phyloP scores from a whole-genome alignment of 495 filamentous ascomycete genomes.

The Massariosphaeria phaeospora region DNA sequence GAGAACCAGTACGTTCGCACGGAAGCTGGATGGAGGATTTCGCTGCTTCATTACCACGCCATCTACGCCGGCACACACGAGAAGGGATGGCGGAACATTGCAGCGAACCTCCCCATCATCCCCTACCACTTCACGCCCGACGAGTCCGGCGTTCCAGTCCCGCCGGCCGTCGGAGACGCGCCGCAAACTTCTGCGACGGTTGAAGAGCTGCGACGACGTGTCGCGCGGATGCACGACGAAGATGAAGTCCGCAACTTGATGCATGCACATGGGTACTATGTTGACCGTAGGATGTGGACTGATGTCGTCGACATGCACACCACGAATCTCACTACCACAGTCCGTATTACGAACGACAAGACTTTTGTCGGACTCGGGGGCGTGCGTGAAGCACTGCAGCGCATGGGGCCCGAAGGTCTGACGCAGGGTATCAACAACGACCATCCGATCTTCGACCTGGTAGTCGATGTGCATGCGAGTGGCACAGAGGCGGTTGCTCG shows the following conservation, averaged over 20 bases:
- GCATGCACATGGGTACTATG: slow-evolving; percentile 21
- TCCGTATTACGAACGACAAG: neutral
- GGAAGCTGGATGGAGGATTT: slow-evolving; percentile 8
- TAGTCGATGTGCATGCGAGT: slow-evolving; percentile 11
- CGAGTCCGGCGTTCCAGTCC: slow-evolving; percentile 7
- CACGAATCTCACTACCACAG: neutral
- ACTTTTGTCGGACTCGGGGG: neutral
- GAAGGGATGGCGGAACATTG: slow-evolving; percentile 23
- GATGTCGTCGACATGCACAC: slow-evolving; percentile 22
- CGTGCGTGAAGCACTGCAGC: slow-evolving; percentile 7
- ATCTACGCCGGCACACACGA: slow-evolving; percentile 17
- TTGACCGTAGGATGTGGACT: slow-evolving; percentile 26
- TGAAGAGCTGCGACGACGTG: slow-evolving; percentile 3
- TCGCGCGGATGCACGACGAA: slow-evolving; percentile 19
- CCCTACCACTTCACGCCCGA: slow-evolving; percentile 22
- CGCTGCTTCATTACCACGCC: slow-evolving; percentile 13
- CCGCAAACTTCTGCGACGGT: neutral
- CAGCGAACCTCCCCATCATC: slow-evolving; percentile 5
- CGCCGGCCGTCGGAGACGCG: slow-evolving; percentile 4
- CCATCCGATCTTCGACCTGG: slow-evolving; percentile 18
- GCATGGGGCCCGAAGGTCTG: slow-evolving; percentile 11
- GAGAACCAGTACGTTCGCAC: slow-evolving; percentile 15
- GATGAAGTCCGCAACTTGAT: slow-evolving; percentile 21
- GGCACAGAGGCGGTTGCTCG: slow-evolving; percentile 13
- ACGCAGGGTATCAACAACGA: slow-evolving; percentile 24